Evolutionary conservation across 208 protist genomes (phyloP).

Genomic region (Trypanosoma avium): DNA sequence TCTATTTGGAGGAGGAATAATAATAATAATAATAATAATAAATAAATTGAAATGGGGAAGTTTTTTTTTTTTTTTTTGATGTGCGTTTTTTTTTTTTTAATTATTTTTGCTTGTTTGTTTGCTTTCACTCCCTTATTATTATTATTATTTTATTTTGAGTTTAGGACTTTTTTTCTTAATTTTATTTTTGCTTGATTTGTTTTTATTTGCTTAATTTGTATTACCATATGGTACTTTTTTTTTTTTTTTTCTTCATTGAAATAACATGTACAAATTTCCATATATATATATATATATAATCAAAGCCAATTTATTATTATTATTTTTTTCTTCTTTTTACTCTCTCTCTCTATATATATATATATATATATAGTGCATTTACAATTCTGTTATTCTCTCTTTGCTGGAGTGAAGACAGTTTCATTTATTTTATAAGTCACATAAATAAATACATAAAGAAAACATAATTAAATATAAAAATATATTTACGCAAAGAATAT

Average conservation of each 20-base stretch:
- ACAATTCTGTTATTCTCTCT: not conserved
- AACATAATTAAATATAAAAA: not conserved
- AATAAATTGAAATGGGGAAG: conserved; percentile 8
- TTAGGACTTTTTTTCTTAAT: conserved; percentile 7
- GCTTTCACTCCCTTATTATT: not conserved
- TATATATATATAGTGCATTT: not conserved
- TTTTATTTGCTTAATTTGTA: not conserved
- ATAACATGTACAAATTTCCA: conserved; percentile 3
- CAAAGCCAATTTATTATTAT: not conserved
- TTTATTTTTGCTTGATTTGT: conserved; percentile 4
- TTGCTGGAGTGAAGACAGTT: not conserved
- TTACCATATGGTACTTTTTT: not conserved
- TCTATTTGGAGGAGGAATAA: conserved; percentile 13
- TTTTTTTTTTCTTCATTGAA: not conserved
- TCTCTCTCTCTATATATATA: not conserved
- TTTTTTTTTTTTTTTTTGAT: conserved; percentile 6
- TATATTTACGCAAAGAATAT: too few species aligned
- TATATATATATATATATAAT: conserved; percentile 13
- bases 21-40: too few species aligned
- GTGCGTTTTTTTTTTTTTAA: too few species aligned
- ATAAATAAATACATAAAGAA: too few species aligned
- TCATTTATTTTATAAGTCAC: not conserved
- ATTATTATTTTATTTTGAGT: not conserved
- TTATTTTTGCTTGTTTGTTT: conserved; percentile 2
- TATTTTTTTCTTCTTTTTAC: not conserved